Conservation (phyloP, 140 eudicot species). For the Stevia rebaudiana region DNA sequence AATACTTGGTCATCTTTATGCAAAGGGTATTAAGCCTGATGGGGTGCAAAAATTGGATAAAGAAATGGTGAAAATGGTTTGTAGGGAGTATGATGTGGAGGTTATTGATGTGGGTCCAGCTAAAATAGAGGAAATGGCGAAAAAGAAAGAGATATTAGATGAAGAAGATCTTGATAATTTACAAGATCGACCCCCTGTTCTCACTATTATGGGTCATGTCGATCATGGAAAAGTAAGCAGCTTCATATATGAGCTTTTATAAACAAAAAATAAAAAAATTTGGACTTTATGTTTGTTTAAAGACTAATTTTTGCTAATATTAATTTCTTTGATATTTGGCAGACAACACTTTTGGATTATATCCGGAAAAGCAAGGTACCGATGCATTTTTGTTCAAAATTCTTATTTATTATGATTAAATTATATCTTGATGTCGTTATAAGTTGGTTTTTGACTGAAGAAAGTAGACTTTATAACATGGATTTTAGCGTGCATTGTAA, state of each 20-base stretch:
- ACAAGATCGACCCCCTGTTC: constrained; percentile 88
- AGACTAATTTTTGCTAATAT: constrained; percentile 25
- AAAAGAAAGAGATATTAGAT: constrained; percentile 77
- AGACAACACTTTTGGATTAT: constrained; percentile 92
- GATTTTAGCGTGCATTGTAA: neutral
- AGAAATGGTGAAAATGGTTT: constrained; percentile 88
- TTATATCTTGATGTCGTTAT: constrained; percentile 10
- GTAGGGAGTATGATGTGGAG: constrained; percentile 81
- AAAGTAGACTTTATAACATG: neutral
- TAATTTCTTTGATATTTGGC: constrained; percentile 24
- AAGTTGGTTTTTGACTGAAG: constrained; percentile 9
- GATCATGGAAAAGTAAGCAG: constrained; percentile 89
- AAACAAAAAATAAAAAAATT: neutral
- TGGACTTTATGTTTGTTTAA: neutral
- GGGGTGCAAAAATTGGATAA: constrained; percentile 74
- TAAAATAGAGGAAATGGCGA: constrained; percentile 68
- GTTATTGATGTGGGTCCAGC: constrained; percentile 65
- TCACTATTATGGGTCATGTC: constrained; percentile 97
- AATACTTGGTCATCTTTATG: constrained; percentile 60
- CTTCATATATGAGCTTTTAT: neutral
- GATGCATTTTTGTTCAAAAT: neutral
- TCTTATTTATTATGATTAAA: neutral
- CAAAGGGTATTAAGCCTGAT: constrained; percentile 80
- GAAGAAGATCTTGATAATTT: constrained; percentile 74
- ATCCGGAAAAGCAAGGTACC: constrained; percentile 90